Base-by-base conservation (phyloP, 257 asterid genomes). In the Nicotiana tabacum region DNA sequence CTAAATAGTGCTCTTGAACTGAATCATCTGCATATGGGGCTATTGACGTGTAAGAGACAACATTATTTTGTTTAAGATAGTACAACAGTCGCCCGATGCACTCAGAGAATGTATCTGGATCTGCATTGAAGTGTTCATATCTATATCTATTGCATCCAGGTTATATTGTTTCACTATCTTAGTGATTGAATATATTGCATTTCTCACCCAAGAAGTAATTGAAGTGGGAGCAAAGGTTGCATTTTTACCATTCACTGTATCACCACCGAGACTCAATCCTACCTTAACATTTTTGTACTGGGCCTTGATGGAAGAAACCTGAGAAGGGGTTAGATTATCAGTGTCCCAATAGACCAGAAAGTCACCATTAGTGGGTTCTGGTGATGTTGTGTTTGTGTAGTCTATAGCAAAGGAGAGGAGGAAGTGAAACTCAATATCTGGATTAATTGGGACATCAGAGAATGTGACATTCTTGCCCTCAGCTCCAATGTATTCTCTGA, bases 401-500 rank as follows among this genome's bases (percentile, higher is more conserved):
- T 91, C 98, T 30, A 92, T 86, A 80, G 95, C 92, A 83, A 92
- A 90, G 55, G 97, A 88, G 84, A 92, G 92, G 87, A 92, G 88
- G 88, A 90, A 94, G 81, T 90, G 98, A 84, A 94, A 90, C 8
- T 90, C 88, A 32, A 91, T 56, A 6, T 61, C 5, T 56, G 92
- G 81, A 29, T 79, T 58, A 48, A 79, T 79, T 79, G 95, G 96
- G 27, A 93, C 87, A 37, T 92, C 93, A 0, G 93, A 85, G 66
- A 93, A 90, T 33, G 67, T 85, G 43, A 90, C 88, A 7, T 89
- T 89, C 27, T 85, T 85, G 66, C 39, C 85, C 82, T 93, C 95
- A 0, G 96, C 97, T 53, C 96, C 96, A 29, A 90, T 87, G 85
- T 90, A 92, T 82, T 93, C 97, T 82, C 97, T 82, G 90, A 92